A percentile compares a stretch with the other conserved stretches of the same genome.
Conservation (phyloP, 208 protist species). For the Acanthamoeba triangularis region DNA sequence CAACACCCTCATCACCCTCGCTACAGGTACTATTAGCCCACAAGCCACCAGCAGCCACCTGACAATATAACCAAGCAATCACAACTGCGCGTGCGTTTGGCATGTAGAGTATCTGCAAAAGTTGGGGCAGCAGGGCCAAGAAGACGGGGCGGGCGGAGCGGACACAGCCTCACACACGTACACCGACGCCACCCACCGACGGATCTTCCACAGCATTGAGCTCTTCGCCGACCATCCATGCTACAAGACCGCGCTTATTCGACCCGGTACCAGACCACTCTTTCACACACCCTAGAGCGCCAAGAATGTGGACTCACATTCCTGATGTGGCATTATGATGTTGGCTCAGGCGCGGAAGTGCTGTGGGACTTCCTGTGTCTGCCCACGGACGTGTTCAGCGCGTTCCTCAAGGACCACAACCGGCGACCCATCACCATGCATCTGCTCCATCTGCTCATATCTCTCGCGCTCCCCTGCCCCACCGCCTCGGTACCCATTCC, state of each 20-base stretch:
- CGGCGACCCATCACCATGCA: background rate
- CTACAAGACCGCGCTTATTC: conserved; percentile 6
- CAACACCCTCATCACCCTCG: background rate
- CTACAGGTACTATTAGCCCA: background rate
- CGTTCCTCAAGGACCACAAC: background rate
- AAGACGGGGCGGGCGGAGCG: background rate
- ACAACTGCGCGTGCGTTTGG: background rate
- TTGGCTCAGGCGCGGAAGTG: background rate
- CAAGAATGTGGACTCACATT: background rate
- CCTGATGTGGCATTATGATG: too few relatives aligned
- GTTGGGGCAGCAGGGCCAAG: background rate
- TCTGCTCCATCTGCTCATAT: conserved; percentile 44
- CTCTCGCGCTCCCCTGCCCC: conserved; percentile 7
- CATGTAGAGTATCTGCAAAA: background rate
- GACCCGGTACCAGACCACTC: background rate
- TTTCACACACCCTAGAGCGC: background rate
- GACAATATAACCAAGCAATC: background rate
- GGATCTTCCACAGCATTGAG: conserved; percentile 22
- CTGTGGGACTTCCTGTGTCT: background rate
- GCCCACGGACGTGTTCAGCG: background rate
- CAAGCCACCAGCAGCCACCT: too few relatives aligned
- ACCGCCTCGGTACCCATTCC: background rate
- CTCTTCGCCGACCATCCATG: conserved; percentile 36
- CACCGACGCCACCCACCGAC: background rate
- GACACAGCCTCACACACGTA: background rate